A percentile compares a stretch with the other conserved stretches of the same genome.
phyloP scores from a whole-genome alignment of 805 yeast genomes.

The Maudiozyma turicensis region DNA sequence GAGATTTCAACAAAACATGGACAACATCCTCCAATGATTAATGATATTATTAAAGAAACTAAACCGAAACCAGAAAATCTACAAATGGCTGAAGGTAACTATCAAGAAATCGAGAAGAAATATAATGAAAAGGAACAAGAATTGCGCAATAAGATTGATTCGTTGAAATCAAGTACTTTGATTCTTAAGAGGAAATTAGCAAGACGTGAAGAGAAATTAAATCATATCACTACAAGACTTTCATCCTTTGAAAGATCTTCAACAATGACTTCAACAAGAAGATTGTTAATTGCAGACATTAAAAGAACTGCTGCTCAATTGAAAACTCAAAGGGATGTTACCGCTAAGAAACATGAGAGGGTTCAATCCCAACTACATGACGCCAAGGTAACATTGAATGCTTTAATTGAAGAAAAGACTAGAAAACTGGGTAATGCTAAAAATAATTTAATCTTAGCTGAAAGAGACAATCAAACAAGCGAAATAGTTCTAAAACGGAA shows the following conservation, averaged over 20 bases:
- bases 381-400: conserved; percentile 5
- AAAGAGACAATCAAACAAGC: conserved; percentile 9
- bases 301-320: conserved; percentile 4
- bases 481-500: conserved; percentile 12
- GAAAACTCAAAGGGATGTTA: conserved; percentile 10
- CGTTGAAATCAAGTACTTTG: conserved; percentile 11
- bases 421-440: conserved; percentile 12
- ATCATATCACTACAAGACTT: conserved; percentile 6
- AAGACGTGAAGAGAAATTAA: conserved; percentile 17
- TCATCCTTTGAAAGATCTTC: conserved; percentile 5
- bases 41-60: background rate
- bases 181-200: conserved; percentile 17
- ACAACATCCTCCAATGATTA: background rate
- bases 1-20: background rate
- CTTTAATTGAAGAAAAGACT: conserved; percentile 9
- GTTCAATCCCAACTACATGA: conserved; percentile 7
- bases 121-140: conserved; percentile 6
- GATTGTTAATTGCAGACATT: conserved; percentile 12
- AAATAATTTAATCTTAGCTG: conserved; percentile 13
- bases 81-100: background rate
- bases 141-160: conserved; percentile 7
- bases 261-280: conserved; percentile 9
- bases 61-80: background rate
- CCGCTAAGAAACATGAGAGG: conserved; percentile 13
- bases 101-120: conserved; percentile 2